phyloP scores from a whole-genome alignment of 2,329 filamentous ascomycete genomes.

The Plectosphaerella cucumerina region DNA sequence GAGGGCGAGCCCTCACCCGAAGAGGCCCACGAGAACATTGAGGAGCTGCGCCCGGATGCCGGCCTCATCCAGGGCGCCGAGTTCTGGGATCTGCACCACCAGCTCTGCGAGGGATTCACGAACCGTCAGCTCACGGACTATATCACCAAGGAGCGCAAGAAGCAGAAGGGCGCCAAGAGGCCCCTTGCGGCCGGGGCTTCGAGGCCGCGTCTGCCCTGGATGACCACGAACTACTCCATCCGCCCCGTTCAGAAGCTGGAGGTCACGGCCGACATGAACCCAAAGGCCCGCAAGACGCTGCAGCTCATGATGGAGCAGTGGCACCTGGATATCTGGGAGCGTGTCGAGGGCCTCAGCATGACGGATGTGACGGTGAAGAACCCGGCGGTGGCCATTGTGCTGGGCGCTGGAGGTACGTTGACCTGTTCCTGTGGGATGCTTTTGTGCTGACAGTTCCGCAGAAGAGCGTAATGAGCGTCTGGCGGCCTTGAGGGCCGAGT shows the following conservation, averaged over 20 bases:
- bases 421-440: too few relatives aligned
- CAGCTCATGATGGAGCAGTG: slow-evolving; percentile 45
- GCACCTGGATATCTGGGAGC: slow-evolving; percentile 43
- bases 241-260: slow-evolving; percentile 17
- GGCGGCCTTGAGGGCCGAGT: not conserved
- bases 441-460: not conserved
- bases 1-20: slow-evolving; percentile 19
- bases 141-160: slow-evolving; percentile 15
- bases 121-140: slow-evolving; percentile 40
- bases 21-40: slow-evolving; percentile 40
- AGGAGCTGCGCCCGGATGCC: slow-evolving; percentile 42
- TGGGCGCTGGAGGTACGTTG: not conserved
- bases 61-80: slow-evolving; percentile 31
- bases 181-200: not conserved
- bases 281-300: slow-evolving; percentile 37
- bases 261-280: slow-evolving; percentile 6
- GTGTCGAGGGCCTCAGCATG: slow-evolving; percentile 36
- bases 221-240: not conserved
- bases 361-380: slow-evolving; percentile 30
- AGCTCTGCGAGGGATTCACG: slow-evolving; percentile 42
- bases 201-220: not conserved
- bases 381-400: not conserved
- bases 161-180: not conserved
- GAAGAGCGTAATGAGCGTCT: not conserved
- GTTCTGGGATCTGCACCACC: slow-evolving; percentile 34